Evolutionary conservation across 164 flowering plant species (phyloP).

Genomic region (Magnolia officinalis): DNA sequence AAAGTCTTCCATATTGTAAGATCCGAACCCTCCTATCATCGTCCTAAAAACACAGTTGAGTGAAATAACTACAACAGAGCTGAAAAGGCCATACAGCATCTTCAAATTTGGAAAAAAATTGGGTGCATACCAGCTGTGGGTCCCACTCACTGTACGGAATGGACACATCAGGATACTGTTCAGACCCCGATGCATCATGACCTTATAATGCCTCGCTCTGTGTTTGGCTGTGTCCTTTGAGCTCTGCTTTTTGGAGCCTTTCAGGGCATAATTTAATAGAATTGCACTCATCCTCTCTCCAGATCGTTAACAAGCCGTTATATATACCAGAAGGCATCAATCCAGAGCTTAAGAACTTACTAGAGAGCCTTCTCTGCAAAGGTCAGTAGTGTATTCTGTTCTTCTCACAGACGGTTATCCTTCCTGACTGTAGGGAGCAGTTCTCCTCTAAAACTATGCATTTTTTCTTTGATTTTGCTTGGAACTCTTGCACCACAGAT

Average conservation of each 20-base stretch:
- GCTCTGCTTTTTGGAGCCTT: not conserved
- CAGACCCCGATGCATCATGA: too few species aligned
- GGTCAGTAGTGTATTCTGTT: constrained; percentile 34
- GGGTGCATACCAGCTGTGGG: too few species aligned
- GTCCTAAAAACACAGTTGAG: too few species aligned
- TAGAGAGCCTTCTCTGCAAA: constrained; percentile 86
- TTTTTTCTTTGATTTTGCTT: not conserved
- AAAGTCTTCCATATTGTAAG: too few species aligned
- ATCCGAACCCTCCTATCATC: too few species aligned
- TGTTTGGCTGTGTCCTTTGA: not conserved
- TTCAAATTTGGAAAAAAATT: too few species aligned
- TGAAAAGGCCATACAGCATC: too few species aligned
- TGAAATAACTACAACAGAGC: too few species aligned
- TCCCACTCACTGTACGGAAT: too few species aligned
- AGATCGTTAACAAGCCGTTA: constrained; percentile 77
- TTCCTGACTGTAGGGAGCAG: not conserved
- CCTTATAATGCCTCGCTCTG: too few species aligned
- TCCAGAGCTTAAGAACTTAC: constrained; percentile 53
- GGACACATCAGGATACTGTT: too few species aligned
- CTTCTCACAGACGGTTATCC: not conserved
- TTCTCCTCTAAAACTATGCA: not conserved
- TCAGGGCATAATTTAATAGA: too few species aligned
- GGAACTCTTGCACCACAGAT: constrained; percentile 37
- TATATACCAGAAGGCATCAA: constrained; percentile 48
- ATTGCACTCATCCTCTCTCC: constrained; percentile 8